Evolutionary conservation across 805 yeast genomes (phyloP), one percentile per base, ranked within the genome.

Genomic region (Myxozyma melibiosi): DNA sequence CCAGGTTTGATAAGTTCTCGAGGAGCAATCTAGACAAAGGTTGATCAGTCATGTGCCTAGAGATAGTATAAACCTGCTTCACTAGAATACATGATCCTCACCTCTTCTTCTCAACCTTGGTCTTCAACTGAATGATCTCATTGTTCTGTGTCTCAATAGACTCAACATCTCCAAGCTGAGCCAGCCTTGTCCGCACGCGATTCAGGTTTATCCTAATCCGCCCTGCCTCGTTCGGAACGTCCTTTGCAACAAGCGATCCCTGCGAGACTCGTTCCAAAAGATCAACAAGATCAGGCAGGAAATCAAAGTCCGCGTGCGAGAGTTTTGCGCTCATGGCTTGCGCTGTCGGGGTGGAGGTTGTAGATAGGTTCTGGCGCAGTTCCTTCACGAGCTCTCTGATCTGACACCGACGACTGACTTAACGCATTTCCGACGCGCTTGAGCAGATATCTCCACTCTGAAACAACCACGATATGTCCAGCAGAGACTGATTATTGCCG

Each of bases 221-320:
- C 2, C 61, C 59, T 1, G 63, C 61, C 22, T 51, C 63, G 20
- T 41, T 56, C 43, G 53, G 43, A 13, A 56, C 18, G 22, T 59
- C 58, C 27, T 59, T 59, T 1, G 59, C 53, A 2, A 39, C 37
- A 6, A 59, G 47, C 1, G 47, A 28, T 4, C 63, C 63, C 4
- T 41, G 37, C 24, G 58, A 39, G 22, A 59, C 63, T 13, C 55
- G 61, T 43, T 56, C 61, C 9, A 59, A 38, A 9, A 59, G 48
- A 35, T 55, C 60, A 20, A 34, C 51, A 18, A 59, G 46, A 13
- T 59, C 61, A 4, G 55, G 61, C 13, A 59, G 51, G 28, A 51
- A 50, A 34, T 55, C 61, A 47, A 59, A 59, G 42, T 57, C 61
- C 3, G 53, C 38, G 30, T 44, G 61, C 2, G 50, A 8, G 31